Base-by-base conservation (phyloP, 768 basidiomycete species). In the Kwoniella sp. region DNA sequence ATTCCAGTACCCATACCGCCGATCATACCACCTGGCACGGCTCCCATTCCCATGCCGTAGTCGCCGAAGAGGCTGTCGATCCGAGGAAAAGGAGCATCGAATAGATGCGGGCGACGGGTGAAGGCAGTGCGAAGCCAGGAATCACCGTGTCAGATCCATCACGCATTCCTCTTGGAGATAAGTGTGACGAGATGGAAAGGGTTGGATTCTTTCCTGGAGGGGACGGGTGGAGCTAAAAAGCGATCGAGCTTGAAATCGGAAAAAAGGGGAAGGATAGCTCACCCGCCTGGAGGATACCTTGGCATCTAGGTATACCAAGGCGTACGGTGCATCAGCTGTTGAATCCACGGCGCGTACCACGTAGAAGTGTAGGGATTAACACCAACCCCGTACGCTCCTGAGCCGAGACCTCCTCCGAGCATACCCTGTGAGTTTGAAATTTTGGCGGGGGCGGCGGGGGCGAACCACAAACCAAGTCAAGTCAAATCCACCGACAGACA, bases 251-350 rank as follows among this genome's bases (percentile, higher is more conserved):
- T n/a, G 53, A 21, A 49, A 5, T 33, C 7, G 25, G 19, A 29
- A 26, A 33, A 22, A 15, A 48, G 22, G 2, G 10, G 25, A 36
- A 56, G 21, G 17, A 5, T 19, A 49, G 73, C 74, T 72, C 54
- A 76, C 74, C 74, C 74, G 54, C 74, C 74, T 44, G 74, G 67
- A 22, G 74, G 74, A 73, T 77, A 77, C 57, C 76, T 64, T 65
- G 76, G 76, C 71, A 77, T 73, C 76, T 77, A 70, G 40, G 59
- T 62, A 53, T 74, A 77, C 72, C 75, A 74, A 72, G 71, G 66
- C 47, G 67, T 65, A 40, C 69, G 58, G 55, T 62, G 57, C 57
- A 68, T 72, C 64, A 71, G 72, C 70, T 64, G 59, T 56, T 73
- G 65, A 33, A 70, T 47, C 68, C 70, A 69, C 13, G 62, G 62